A percentile compares a stretch with the other conserved stretches of the same genome.
Evolutionary conservation across 1,284 basidiomycete genomes (phyloP).

Genomic region (Trametes sp.): DNA sequence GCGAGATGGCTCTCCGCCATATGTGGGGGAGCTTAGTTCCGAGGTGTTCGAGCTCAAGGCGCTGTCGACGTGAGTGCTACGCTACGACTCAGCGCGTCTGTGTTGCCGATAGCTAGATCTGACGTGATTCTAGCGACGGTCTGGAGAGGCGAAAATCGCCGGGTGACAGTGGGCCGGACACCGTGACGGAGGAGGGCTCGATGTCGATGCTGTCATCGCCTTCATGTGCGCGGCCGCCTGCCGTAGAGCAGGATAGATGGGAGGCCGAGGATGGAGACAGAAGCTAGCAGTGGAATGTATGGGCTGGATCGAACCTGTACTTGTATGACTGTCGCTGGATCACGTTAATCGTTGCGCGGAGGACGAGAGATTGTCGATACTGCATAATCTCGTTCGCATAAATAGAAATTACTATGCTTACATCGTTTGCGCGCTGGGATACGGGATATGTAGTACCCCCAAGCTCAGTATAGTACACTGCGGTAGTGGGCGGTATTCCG

Average conservation of each 20-base stretch:
- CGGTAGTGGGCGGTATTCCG: too few relatives aligned
- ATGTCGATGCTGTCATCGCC: not conserved
- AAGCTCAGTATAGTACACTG: too few relatives aligned
- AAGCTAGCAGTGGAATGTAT: not conserved
- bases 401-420: too few relatives aligned
- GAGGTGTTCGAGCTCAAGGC: conserved; percentile 2
- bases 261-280: not conserved
- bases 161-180: not conserved
- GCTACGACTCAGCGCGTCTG: not conserved
- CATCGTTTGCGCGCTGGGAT: too few relatives aligned
- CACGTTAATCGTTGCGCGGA: too few relatives aligned
- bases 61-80: not conserved
- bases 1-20: too few relatives aligned
- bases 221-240: not conserved
- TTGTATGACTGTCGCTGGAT: too few relatives aligned
- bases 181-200: not conserved
- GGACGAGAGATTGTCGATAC: too few relatives aligned
- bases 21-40: not conserved
- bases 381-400: too few relatives aligned
- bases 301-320: not conserved
- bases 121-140: not conserved
- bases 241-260: not conserved
- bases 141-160: not conserved
- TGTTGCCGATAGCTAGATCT: not conserved
- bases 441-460: too few relatives aligned